Conservation (phyloP, 805 yeast species). For the Pichia ethanolica region DNA sequence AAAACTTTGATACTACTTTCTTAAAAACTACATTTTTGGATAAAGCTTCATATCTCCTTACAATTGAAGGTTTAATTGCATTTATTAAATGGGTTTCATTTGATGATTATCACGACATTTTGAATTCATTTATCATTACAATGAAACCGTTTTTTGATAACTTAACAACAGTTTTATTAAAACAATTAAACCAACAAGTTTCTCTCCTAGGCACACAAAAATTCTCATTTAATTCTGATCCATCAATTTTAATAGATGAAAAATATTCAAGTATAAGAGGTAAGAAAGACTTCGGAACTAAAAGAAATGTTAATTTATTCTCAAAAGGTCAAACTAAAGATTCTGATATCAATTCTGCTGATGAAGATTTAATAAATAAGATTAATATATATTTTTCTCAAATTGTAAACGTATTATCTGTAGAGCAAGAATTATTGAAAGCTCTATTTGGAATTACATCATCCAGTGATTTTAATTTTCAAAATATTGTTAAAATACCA, state of each 20-base stretch:
- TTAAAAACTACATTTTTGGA: constrained; percentile 14
- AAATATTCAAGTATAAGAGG: constrained; percentile 8
- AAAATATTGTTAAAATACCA: constrained; percentile 33
- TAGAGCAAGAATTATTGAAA: constrained; percentile 44
- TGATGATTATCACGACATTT: constrained; percentile 36
- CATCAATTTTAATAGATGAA: constrained; percentile 17
- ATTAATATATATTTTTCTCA: constrained; percentile 12
- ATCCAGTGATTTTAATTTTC: constrained; percentile 30
- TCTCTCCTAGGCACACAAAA: not conserved
- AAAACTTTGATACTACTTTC: constrained; percentile 9
- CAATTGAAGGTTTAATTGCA: constrained; percentile 42
- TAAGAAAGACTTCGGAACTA: constrained; percentile 4
- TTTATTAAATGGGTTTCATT: constrained; percentile 54
- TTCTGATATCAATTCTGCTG: not conserved
- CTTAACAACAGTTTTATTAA: constrained; percentile 18
- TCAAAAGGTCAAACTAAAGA: constrained; percentile 3
- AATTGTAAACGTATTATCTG: constrained; percentile 10
- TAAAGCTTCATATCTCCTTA: constrained; percentile 33
- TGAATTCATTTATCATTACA: constrained; percentile 31
- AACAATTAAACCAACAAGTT: constrained; percentile 12
- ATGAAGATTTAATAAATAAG: not conserved
- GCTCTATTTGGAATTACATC: constrained; percentile 39
- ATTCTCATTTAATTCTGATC: constrained; percentile 18
- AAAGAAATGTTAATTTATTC: constrained; percentile 15
- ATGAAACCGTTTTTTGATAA: constrained; percentile 24